Evolutionary conservation across 2,329 filamentous ascomycete genomes (phyloP), one percentile per base, ranked within the genome.

Genomic region (Phialophora chinensis): DNA sequence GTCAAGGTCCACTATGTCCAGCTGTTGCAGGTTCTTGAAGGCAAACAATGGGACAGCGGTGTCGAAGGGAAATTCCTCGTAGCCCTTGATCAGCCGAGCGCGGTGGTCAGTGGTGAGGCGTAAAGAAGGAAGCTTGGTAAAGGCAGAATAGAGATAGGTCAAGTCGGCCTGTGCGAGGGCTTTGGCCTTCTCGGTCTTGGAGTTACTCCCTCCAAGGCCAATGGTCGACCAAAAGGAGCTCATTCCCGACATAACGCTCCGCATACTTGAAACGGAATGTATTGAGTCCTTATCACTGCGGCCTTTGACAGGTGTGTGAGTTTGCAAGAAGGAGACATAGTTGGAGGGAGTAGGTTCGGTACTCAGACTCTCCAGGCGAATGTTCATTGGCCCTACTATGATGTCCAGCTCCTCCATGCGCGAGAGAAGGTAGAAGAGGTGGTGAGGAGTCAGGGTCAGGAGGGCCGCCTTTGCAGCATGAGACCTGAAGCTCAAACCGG

Each of bases 41-140:
- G 91, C 91, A 77, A 96, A 90, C n/a, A 99, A 84, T 23, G 95
- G 95, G 33, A 99, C 95, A 23, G 95, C 95, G 27, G 92, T 97
- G 79, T 99, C 95, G 78, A 98, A 97, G 2, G 95, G 95, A 72
- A 98, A 99, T 79, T 97, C 94, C 79, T 99, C 95, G 76, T 95
- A 98, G 31, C 94, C 94, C 72, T 90, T 87, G 72, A 99, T 97
- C 68, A 97, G 83, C 61, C 91, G 89, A 57, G 94, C 93, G 72
- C 92, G 91, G 83, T 93, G 93, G 78, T 99, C 95, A n/a, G 93
- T 93, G 31, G 93, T 89, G 63, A 99, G 84, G 70, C 90, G 89
- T 69, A 99, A 83, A 75, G 92, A 97, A 0, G 95, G 95, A 52
- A 99, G 96, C 81, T 98, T 99, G 75, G 95, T 99, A 77, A 98